Evolutionary conservation across 192 early-diverging fungal species (phyloP), one percentile per base, ranked within the genome.

Genomic region (Umbelopsis sp.): DNA sequence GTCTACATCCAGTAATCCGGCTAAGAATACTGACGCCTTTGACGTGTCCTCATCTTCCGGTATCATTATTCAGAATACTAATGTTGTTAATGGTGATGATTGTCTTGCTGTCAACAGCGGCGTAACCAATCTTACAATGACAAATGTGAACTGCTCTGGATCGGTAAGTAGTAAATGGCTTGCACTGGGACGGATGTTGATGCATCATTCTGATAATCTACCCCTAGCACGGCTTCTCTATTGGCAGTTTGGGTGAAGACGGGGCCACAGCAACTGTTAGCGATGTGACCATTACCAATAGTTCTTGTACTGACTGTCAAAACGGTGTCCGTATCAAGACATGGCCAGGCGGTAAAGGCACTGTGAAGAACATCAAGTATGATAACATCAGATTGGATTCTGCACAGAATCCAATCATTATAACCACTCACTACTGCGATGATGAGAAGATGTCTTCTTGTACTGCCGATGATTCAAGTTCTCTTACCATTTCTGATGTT

Each of bases 311-410:
- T 15, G 77, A 77, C 49, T 75, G 73, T 21, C 66, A 67, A 30
- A 82, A 82, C 30, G 81, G 74, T 66, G 78, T 86, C 45, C 82
- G 84, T 50, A 83, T 86, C 75, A 86, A 86, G 73, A 79, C 84
- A 4, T 74, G 75, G 46, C 64, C 69, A 49, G 71, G 77, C 51
- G 84, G 76, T 20, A 84, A 55, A 46, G 78, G 78, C 35, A 76
- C 70, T 53, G 84, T 86, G 49, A 69, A 71, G 64, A 80, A 86
- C 55, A 70, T 86, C 50, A 77, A 72, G 35, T 86, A 81, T 68
- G 33, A 70, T 37, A 73, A 86, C 35, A 78, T 81, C 69, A 71
- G 65, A 7, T 65, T 86, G 16, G 49, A 50, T 10, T 64, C 64
- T 21, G 84, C 75, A 46, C 66, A 66, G 18, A 71, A 78, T 20